Evolutionary conservation across 179 eudicot genomes (phyloP).

Genomic region (Actinidia arguta): DNA sequence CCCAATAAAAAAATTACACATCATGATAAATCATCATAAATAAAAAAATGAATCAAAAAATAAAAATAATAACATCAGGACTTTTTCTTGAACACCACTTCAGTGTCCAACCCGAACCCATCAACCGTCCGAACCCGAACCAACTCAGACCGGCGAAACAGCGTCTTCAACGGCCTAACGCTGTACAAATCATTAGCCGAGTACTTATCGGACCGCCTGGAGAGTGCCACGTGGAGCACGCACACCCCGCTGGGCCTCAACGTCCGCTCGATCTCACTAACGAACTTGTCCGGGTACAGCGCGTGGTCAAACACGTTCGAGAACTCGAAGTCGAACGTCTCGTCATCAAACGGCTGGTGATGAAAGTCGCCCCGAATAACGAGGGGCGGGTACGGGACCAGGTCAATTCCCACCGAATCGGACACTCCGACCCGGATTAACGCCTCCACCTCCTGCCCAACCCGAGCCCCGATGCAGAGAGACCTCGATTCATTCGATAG

Average conservation of each 20-base stretch:
- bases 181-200: constrained; percentile 88
- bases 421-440: constrained; percentile 61
- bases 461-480: constrained; percentile 80
- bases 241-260: constrained; percentile 75
- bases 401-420: constrained; percentile 74
- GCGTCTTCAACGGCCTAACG: constrained; percentile 49
- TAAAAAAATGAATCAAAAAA: not conserved
- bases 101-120: constrained; percentile 91
- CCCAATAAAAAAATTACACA: not conserved
- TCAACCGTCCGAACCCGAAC: constrained; percentile 59
- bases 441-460: constrained; percentile 90
- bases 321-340: constrained; percentile 76
- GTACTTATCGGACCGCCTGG: constrained; percentile 73
- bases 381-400: constrained; percentile 84
- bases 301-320: constrained; percentile 95
- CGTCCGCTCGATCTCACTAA: constrained; percentile 86
- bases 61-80: not conserved
- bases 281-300: constrained; percentile 70
- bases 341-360: constrained; percentile 69
- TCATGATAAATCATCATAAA: not conserved
- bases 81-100: constrained; percentile 63
- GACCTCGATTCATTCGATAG: constrained; percentile 53
- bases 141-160: constrained; percentile 62
- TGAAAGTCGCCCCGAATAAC: constrained; percentile 83
- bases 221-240: constrained; percentile 73